Conservation (phyloP, 208 protist genomes). For the Trypanosoma platydactyli region DNA sequence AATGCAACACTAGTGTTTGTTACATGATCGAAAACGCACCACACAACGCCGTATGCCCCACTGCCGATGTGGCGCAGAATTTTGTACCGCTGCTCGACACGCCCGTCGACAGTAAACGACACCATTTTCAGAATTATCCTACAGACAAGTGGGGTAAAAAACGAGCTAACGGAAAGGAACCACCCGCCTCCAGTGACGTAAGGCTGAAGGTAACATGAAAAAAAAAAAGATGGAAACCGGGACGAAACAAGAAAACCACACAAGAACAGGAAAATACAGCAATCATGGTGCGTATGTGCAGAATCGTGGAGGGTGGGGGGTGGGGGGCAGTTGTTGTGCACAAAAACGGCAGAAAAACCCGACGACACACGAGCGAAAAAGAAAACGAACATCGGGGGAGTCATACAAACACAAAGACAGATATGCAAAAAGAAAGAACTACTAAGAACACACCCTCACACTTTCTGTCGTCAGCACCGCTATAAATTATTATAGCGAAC, state of each 20-base stretch:
- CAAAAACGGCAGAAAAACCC: too few relatives aligned
- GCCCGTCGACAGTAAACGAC: constrained; percentile 84
- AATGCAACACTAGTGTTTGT: constrained; percentile 89
- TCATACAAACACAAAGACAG: not conserved
- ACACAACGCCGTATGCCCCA: constrained; percentile 95
- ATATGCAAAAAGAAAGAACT: not conserved
- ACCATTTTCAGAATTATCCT: constrained; percentile 34
- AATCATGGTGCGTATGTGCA: too few relatives aligned
- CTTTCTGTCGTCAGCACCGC: too few relatives aligned
- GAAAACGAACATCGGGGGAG: too few relatives aligned
- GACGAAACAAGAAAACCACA: too few relatives aligned
- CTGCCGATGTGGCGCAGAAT: constrained; percentile 94
- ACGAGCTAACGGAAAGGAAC: not conserved
- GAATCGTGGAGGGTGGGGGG: too few relatives aligned
- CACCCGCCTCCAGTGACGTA: constrained; percentile 1
- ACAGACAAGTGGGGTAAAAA: not conserved
- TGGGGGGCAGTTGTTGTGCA: too few relatives aligned
- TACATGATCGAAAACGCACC: constrained; percentile 90
- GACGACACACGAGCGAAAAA: too few relatives aligned
- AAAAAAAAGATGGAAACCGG: too few relatives aligned
- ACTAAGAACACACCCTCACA: too few relatives aligned
- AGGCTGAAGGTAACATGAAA: constrained; percentile 1
- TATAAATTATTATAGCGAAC: constrained; percentile 9
- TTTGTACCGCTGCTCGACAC: constrained; percentile 93
- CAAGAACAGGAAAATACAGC: too few relatives aligned